Evolutionary conservation across 2,329 filamentous ascomycete species (phyloP), one percentile per base, ranked within the genome.

Genomic region (Aspergillus flavus): DNA sequence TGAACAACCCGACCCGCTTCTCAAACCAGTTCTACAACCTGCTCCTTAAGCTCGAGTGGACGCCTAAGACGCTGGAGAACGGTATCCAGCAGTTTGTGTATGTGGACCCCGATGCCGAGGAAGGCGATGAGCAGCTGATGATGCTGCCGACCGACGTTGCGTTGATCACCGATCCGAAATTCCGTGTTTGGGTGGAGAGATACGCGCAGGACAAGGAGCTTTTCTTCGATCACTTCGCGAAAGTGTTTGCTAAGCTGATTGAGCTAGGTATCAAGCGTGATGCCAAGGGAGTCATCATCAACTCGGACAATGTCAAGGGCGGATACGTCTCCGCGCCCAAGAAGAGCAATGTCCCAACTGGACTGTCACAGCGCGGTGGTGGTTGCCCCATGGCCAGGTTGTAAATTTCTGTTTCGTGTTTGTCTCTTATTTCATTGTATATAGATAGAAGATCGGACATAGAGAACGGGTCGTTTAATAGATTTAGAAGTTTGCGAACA

Each of bases 81-180:
- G 86, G 85, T 0, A 71, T 86, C 21, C 76, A 79, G 60, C 86
- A 89, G 76, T 90, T 87, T 72, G 83, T 84, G 52, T 86, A 86
- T 68, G 82, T 83, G 55, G 86, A 88, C 65, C 84, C 87, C 54
- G 84, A 88, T 67, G 71, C 73, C 23, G 76, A 77, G 59, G 79
- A 79, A 68, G 73, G 72, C 45, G 82, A 83, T 52, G 83, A 84
- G 62, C 84, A 85, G 61, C 76, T 89, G 48, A 89, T 89, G 87
- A 89, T 89, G 87, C 72, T 89, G 71, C 87, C 87, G 0, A 88
- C 87, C 2, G 87, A 89, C 71, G 83, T 89, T 70, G 83, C 86
- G 5, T 78, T 89, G 45, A 75, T 84, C 4, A 78, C 81, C 1
- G 87, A 90, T 66, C 73, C 79, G 3, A 71, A 67, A 6, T 89